Evolutionary conservation across 139 green algal species (phyloP), one percentile per base, ranked within the genome.

Genomic region (Closterium sp.): DNA sequence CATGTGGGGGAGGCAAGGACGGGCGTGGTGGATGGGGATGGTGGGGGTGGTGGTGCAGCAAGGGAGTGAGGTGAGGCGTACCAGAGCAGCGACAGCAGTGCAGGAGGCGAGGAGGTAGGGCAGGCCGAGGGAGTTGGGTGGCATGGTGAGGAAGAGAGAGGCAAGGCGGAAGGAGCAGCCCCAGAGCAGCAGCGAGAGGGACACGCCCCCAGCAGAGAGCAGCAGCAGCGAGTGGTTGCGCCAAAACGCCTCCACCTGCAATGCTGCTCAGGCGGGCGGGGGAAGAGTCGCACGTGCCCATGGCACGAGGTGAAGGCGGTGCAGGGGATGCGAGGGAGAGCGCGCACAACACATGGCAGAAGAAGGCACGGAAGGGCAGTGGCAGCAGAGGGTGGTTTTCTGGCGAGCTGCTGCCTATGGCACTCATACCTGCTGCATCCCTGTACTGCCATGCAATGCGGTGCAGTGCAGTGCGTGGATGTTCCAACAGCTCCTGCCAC

Each of bases 131-230:
- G 94, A 95, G 84, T 27, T 73, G 17, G 50, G 50, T 11, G 50
- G 50, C 50, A 95, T 85, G 89, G 93, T 91, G 87, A 95, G 70
- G 45, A 95, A 95, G 30, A 89, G 89, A 1, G 84, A 92, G 24
- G 94, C 94, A 22, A 95, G 24, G 22, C 94, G 38, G 22, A 94
- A 95, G 93, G 95, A 95, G 86, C 90, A 29, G n/a, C 93, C 24
- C 93, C 93, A 95, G n/a, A 95, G 92, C 29, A 94, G 27, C 45
- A 94, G 29, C 27, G 45, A 34, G 22, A 94, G 31, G 30, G 86
- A 34, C 38, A 94, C 6, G 19, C 88, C 91, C 28, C 31, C 24
- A 29, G 70, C 88, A 1, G 30, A 91, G 22, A 93, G 17, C 62
- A 94, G 62, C 21, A 94, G 31, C 84, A 92, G 30, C 9, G 90